Evolutionary conservation across 1,139 yeast genomes (phyloP).

Genomic region (Zygoascus sp.): DNA sequence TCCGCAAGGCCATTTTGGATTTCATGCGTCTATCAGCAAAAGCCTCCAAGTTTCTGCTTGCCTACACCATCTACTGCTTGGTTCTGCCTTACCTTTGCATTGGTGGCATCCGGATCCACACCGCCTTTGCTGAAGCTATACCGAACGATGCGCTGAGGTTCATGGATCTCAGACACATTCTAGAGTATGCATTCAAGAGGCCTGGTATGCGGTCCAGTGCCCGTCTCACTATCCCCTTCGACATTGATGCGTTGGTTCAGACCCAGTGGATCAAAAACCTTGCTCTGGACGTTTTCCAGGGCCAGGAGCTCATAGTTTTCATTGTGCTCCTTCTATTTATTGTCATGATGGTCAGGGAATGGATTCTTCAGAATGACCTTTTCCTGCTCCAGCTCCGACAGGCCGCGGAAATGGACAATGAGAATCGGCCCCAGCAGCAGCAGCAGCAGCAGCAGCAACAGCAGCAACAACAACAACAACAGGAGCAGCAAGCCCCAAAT

Average conservation of each 20-base stretch:
- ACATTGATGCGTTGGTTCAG: slow-evolving; percentile 1
- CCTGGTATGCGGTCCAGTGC: slow-evolving; percentile 4
- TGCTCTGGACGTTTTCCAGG: slow-evolving; percentile 29
- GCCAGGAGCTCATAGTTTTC: slow-evolving; percentile 30
- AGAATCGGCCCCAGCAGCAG: background rate
- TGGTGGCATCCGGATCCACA: slow-evolving; percentile 19
- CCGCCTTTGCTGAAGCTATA: slow-evolving; percentile 24
- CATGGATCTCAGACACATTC: background rate
- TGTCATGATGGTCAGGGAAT: slow-evolving; percentile 35
- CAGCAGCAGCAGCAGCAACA: background rate
- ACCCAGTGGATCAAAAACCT: slow-evolving; percentile 10
- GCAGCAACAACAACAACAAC: background rate
- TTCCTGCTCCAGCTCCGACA: slow-evolving; percentile 16
- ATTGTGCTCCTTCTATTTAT: slow-evolving; percentile 28
- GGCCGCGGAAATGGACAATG: slow-evolving; percentile 14
- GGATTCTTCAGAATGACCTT: slow-evolving; percentile 34
- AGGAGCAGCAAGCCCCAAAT: background rate
- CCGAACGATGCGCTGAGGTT: slow-evolving; percentile 18
- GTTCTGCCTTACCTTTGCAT: slow-evolving; percentile 11
- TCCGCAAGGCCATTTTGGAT: slow-evolving; percentile 29
- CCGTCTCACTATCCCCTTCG: slow-evolving; percentile 3
- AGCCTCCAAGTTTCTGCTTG: background rate
- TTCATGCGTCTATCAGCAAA: slow-evolving; percentile 13
- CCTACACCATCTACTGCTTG: slow-evolving; percentile 2
- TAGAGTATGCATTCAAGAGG: slow-evolving; percentile 5